phyloP scores from a whole-genome alignment of 208 protist genomes.

The Leishmania guyanensis region DNA sequence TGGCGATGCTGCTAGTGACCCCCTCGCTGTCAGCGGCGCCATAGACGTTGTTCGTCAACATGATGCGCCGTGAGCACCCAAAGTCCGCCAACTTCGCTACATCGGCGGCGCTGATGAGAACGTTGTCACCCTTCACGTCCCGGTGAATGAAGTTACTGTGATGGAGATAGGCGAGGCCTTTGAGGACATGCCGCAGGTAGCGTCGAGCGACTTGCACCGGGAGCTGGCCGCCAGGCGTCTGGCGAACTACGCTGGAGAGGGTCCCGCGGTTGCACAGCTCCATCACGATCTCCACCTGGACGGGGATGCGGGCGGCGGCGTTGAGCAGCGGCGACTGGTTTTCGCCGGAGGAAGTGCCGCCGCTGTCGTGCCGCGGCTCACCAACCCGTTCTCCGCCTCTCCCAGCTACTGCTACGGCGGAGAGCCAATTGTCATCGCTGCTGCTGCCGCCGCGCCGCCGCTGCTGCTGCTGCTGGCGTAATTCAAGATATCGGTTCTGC shows the following conservation, averaged over 20 bases:
- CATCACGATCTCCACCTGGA: slow-evolving; percentile 87
- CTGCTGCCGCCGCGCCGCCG: neutral
- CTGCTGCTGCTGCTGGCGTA: slow-evolving; percentile 15
- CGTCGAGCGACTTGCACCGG: slow-evolving; percentile 41
- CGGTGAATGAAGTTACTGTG: slow-evolving; percentile 76
- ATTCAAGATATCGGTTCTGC: slow-evolving; percentile 33
- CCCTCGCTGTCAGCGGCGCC: slow-evolving; percentile 15
- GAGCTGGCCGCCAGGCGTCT: slow-evolving; percentile 51
- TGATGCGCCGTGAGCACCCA: slow-evolving; percentile 88
- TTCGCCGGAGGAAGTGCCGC: neutral
- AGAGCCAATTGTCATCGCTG: neutral
- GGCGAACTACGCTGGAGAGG: slow-evolving; percentile 48
- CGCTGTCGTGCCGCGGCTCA: neutral
- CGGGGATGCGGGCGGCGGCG: slow-evolving; percentile 13
- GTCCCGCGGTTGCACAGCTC: slow-evolving; percentile 81
- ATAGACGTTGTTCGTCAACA: slow-evolving; percentile 37
- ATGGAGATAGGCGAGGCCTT: slow-evolving; percentile 85
- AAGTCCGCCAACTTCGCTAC: slow-evolving; percentile 94
- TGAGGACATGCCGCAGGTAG: slow-evolving; percentile 81
- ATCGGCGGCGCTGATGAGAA: slow-evolving; percentile 75
- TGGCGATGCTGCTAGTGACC: slow-evolving; percentile 19
- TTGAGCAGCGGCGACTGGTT: slow-evolving; percentile 10
- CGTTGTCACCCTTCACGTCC: slow-evolving; percentile 91
- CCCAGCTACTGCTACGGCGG: neutral
- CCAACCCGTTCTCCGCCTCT: neutral